These are phyloP conservation scores for Cutaneotrichosporon cutaneum DNA, from an alignment of 1,284 basidiomycete genomes.

Conservation along the genomic window DNA sequence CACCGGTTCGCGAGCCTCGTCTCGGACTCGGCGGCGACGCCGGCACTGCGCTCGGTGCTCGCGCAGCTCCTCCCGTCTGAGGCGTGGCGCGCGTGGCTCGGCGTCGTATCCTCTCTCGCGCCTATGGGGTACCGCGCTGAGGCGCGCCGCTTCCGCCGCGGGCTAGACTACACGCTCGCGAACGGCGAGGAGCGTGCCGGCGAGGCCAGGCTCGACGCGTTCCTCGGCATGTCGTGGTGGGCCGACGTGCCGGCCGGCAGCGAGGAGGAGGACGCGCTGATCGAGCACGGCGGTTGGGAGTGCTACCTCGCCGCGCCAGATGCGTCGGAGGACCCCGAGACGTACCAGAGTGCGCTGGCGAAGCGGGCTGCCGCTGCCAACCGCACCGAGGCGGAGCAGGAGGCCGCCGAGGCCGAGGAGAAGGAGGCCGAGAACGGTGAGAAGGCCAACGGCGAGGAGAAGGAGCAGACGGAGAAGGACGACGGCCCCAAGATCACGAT, in stretches of 20 bases:
- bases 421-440: constrained; percentile 16
- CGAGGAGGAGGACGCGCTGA: constrained; percentile 53
- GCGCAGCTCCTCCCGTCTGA: constrained; percentile 69
- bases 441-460: constrained; percentile 28
- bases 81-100: constrained; percentile 88
- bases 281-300: constrained; percentile 90
- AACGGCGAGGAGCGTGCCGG: constrained; percentile 70
- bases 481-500: constrained; percentile 21
- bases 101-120: constrained; percentile 73
- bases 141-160: constrained; percentile 85
- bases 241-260: constrained; percentile 52
- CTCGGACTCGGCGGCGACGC: constrained; percentile 28
- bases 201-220: constrained; percentile 80
- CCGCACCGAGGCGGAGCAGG: constrained; percentile 39
- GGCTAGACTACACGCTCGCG: constrained; percentile 92
- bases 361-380: constrained; percentile 38
- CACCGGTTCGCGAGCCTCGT: constrained; percentile 79
- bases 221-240: constrained; percentile 84
- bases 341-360: constrained; percentile 69
- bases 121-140: constrained; percentile 71
- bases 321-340: constrained; percentile 89
- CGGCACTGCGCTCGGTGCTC: constrained; percentile 63
- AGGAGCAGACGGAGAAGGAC: not conserved
- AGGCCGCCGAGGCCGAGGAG: constrained; percentile 23
- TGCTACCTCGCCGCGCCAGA: constrained; percentile 94